Percentiles rank a stretch among this genome's conserved stretches.
Evolutionary conservation across 345 rosid genomes (phyloP).

Genomic region (Hypericum perforatum): DNA sequence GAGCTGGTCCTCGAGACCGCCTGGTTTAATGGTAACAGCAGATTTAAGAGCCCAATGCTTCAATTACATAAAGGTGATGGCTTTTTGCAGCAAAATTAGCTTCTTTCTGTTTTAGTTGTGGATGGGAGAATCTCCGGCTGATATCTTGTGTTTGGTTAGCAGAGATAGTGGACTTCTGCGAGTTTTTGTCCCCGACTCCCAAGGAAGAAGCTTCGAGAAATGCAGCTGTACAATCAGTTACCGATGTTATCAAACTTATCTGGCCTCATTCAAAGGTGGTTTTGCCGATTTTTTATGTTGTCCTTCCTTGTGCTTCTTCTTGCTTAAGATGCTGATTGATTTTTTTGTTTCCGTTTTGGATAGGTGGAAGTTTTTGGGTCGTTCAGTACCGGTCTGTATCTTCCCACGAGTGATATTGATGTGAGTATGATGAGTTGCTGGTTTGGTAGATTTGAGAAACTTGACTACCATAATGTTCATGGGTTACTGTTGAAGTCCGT

Average conservation of each 20-base stretch:
- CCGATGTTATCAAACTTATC: conserved; percentile 63
- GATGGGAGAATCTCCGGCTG: not conserved
- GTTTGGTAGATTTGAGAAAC: not conserved
- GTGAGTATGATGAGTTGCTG: conserved; percentile 33
- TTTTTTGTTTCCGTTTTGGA: conserved; percentile 12
- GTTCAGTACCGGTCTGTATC: conserved; percentile 74
- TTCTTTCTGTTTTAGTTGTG: not conserved
- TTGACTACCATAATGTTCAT: not conserved
- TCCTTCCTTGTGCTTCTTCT: not conserved
- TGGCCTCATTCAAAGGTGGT: conserved; percentile 81
- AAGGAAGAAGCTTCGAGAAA: conserved; percentile 60
- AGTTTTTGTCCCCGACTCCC: conserved; percentile 66
- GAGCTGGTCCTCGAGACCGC: conserved; percentile 44
- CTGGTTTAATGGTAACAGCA: conserved; percentile 65
- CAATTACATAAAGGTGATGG: conserved; percentile 77
- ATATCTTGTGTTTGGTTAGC: conserved; percentile 16
- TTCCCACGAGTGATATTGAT: conserved; percentile 94
- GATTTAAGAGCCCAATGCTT: conserved; percentile 75
- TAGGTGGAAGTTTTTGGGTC: conserved; percentile 91
- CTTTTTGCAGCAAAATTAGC: not conserved
- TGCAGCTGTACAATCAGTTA: conserved; percentile 49
- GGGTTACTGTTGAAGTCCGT: conserved; percentile 1
- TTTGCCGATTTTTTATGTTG: not conserved
- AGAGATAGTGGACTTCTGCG: conserved; percentile 85
- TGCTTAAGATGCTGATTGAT: not conserved